These are phyloP conservation scores for Tremella yokohamensis DNA, from an alignment of 768 basidiomycete species.

Conservation along the genomic window DNA sequence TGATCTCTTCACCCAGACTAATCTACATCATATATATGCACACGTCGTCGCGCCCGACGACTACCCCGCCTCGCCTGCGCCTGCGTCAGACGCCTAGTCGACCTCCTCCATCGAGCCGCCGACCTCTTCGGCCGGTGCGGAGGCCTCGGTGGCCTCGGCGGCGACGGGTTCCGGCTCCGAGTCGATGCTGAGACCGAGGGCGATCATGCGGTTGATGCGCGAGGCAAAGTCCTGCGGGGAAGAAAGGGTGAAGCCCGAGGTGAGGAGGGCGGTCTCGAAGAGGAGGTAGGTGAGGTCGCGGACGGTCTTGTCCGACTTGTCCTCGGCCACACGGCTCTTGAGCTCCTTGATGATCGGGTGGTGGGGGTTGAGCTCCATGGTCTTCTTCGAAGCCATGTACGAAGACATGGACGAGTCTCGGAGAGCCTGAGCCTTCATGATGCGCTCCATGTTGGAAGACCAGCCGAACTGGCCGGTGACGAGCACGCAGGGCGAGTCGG, in stretches of 20 bases:
- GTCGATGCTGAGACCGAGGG: constrained; percentile 56
- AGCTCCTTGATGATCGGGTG: constrained; percentile 95
- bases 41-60: too few species aligned
- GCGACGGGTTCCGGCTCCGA: constrained; percentile 65
- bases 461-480: constrained; percentile 99
- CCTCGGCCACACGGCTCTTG: constrained; percentile 89
- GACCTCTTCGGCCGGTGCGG: constrained; percentile 49
- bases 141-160: constrained; percentile 46
- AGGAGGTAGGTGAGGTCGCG: constrained; percentile 92
- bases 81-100: constrained; percentile 40
- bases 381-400: constrained; percentile 99
- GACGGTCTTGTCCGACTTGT: constrained; percentile 98
- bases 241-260: constrained; percentile 75
- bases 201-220: constrained; percentile 97
- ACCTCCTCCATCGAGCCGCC: constrained; percentile 83
- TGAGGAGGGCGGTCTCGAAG: constrained; percentile 91
- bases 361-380: constrained; percentile 86
- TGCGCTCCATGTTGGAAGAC: constrained; percentile 99
- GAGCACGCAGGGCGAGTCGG: constrained; percentile 91
- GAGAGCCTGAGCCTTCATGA: constrained; percentile 95
- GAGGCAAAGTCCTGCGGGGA: constrained; percentile 91
- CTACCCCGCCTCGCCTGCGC: too few species aligned
- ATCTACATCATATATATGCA: too few species aligned
- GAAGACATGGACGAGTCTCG: constrained; percentile 60
- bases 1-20: neutral